These are phyloP conservation scores for Rhododendron vialii DNA, from an alignment of 148 eudicot species.

Conservation along the genomic window DNA sequence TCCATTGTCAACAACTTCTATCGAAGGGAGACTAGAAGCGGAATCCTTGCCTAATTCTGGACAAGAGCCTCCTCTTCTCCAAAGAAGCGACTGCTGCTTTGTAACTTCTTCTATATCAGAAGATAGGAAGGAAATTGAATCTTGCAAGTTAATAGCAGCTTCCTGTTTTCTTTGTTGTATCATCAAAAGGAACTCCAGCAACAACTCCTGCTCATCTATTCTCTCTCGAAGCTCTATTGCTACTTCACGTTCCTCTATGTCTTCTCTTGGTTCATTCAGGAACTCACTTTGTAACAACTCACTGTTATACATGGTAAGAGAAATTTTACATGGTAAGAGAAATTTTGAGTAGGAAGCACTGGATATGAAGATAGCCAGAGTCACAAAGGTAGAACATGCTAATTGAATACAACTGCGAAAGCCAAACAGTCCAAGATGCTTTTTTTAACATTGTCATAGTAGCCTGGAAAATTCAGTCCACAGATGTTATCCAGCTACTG, in stretches of 20 bases:
- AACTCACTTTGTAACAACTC: conserved; percentile 89
- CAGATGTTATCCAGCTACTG: neutral
- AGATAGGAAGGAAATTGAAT: conserved; percentile 63
- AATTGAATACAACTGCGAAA: neutral
- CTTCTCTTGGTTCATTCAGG: conserved; percentile 66
- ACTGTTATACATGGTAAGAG: conserved; percentile 30
- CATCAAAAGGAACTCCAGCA: conserved; percentile 67
- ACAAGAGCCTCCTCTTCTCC: conserved; percentile 35
- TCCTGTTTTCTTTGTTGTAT: conserved; percentile 73
- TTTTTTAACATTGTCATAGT: neutral
- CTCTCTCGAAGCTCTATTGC: conserved; percentile 74
- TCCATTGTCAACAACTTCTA: conserved; percentile 29
- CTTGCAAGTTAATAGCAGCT: conserved; percentile 56
- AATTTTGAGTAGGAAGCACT: conserved; percentile 1
- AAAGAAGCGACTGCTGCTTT: conserved; percentile 46
- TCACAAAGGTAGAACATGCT: conserved; percentile 1
- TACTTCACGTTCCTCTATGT: conserved; percentile 76
- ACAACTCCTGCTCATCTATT: conserved; percentile 82
- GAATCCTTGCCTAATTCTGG: conserved; percentile 33
- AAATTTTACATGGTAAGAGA: neutral
- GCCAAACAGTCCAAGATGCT: neutral
- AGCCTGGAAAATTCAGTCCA: neutral
- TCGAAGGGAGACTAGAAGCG: conserved; percentile 24
- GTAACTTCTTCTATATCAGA: conserved; percentile 78
- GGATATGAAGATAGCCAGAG: neutral